Evolutionary conservation across 2,329 filamentous ascomycete genomes (phyloP), one percentile per base, ranked within the genome.

Genomic region (Claviceps arundinis): DNA sequence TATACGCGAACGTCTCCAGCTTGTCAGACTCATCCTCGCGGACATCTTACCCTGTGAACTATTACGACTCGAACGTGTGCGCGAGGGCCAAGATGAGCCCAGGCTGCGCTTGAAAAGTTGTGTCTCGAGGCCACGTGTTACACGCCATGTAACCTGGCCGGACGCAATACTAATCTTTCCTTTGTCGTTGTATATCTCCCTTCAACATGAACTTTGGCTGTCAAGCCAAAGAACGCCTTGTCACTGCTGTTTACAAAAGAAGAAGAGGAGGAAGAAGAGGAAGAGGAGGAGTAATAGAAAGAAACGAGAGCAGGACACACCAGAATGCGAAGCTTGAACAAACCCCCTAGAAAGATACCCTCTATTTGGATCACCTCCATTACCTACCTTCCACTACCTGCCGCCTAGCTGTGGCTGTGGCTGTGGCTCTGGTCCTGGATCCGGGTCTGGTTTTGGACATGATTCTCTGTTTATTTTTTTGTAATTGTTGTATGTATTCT

Each of bases 321-420:
- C 61, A 66, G 59, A 65, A 57, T 65, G 65, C 62, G 56, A 65
- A 61, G 48, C 50, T 44, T 50, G 42, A 47, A 51, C 40, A 30
- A 34, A 11, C 9, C 30, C 9, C 49, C 58, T 66, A 68, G 64
- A 68, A 67, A 68, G 67, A 69, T 69, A 69, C 67, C 67, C 67
- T 59, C 67, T 59, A 40, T 59, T 64, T 68, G 61, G 60, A 65
- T 63, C 44, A 50, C 55, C 40, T 46, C 30, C 30, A 45, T 11
- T 30, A 45, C 41, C 17, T 43, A 4, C 8, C n/a, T 44, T 44
- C 24, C 42, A 34, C 30, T 11, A 11, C 30, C 30, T 34, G 30
- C 30, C 30, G 30, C 30, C 4, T 34, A 3, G 30, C 30, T 34
- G 30, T 34, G 30, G 30, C 30, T 34, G 30, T 34, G 30, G 30